These are phyloP conservation scores for Nitzschia putrida DNA, from an alignment of 108 stramenopile genomes.

Conservation along the genomic window DNA sequence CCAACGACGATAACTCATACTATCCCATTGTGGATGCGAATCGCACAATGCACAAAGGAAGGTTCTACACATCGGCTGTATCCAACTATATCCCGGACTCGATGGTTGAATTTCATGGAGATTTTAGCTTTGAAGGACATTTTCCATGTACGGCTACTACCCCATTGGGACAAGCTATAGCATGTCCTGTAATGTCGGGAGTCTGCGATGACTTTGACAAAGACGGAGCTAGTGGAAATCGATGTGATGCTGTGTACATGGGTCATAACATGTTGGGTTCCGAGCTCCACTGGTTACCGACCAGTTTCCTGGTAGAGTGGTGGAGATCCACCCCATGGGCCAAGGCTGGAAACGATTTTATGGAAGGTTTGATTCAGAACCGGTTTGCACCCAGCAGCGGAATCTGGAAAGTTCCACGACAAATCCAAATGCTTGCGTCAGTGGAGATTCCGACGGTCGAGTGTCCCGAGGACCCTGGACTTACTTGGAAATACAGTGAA, in stretches of 20 bases:
- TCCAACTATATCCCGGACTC: constrained; percentile 11
- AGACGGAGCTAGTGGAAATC: neutral
- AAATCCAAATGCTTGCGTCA: neutral
- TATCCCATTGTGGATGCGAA: neutral
- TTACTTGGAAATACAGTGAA: neutral
- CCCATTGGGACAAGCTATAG: constrained; percentile 43
- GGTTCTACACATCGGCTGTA: neutral
- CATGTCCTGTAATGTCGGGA: constrained; percentile 25
- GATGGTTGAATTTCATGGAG: neutral
- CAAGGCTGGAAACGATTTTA: neutral
- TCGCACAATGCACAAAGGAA: neutral
- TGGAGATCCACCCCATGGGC: constrained; percentile 21
- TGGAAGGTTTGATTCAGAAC: neutral
- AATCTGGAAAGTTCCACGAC: neutral
- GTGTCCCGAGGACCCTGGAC: neutral
- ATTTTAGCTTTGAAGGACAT: constrained; percentile 28
- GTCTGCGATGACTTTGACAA: neutral
- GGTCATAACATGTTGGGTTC: constrained; percentile 40
- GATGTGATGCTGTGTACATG: constrained; percentile 35
- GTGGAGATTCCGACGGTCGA: neutral
- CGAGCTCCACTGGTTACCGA: constrained; percentile 54
- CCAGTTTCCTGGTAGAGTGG: constrained; percentile 28
- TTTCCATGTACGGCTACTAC: constrained; percentile 44
- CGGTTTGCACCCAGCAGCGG: neutral
- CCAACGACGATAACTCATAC: neutral